A percentile compares a stretch with the other conserved stretches of the same genome.
These are phyloP conservation scores for Pseudogymnoascus sp. DNA, from an alignment of 2,329 filamentous ascomycete genomes.

Conservation along the genomic window DNA sequence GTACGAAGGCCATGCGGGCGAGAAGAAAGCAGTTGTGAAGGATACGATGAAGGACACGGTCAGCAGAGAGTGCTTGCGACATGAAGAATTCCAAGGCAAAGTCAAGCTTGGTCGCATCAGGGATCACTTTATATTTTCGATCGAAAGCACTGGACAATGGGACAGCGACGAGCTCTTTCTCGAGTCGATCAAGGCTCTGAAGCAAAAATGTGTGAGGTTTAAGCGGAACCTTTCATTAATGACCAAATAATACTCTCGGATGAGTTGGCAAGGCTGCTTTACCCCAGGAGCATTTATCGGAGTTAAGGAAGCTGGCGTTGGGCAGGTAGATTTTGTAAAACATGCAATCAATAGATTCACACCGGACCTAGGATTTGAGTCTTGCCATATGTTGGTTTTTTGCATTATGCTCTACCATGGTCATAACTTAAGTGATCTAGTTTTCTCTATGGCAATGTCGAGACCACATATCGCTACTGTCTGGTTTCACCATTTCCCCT, in stretches of 20 bases:
- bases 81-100: conserved; percentile 90
- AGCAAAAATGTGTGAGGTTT: conserved; percentile 72
- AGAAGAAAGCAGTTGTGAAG: conserved; percentile 79
- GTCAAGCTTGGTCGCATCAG: conserved; percentile 84
- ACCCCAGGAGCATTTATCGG: conserved; percentile 26
- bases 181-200: conserved; percentile 78
- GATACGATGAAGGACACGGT: conserved; percentile 94
- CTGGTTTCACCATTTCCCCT: neutral
- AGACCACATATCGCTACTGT: neutral
- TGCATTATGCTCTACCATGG: neutral
- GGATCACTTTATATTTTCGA: conserved; percentile 95
- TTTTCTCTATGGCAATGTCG: neutral
- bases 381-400: neutral
- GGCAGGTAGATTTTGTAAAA: conserved; percentile 17
- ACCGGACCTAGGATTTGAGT: neutral
- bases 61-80: conserved; percentile 83
- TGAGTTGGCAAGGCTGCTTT: neutral
- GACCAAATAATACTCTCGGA: conserved; percentile 35
- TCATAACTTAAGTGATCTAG: neutral
- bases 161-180: conserved; percentile 91
- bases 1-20: conserved; percentile 69
- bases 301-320: conserved; percentile 28
- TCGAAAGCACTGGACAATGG: conserved; percentile 94
- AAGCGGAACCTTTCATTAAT: conserved; percentile 65
- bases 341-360: conserved; percentile 14